These are phyloP conservation scores for Globisporangium rhizosaccharum DNA, from an alignment of 352 stramenopile genomes.

Conservation along the genomic window DNA sequence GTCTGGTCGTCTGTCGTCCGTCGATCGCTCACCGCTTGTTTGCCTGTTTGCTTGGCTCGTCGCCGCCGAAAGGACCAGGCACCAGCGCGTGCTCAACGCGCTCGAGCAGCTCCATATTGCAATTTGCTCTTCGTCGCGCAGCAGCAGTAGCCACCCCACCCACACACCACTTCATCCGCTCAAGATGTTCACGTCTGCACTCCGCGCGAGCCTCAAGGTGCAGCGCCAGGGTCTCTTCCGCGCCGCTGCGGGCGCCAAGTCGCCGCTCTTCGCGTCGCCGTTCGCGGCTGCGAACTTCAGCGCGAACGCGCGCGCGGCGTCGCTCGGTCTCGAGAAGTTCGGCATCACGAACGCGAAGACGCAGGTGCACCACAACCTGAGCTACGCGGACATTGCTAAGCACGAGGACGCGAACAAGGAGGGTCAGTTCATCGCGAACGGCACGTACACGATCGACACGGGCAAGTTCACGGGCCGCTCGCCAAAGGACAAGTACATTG, in stretches of 20 bases:
- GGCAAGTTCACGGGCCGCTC: slow-evolving; percentile 98
- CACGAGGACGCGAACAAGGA: slow-evolving; percentile 95
- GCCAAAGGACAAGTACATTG: slow-evolving; percentile 98
- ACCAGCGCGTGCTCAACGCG: too few relatives aligned
- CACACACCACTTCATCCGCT: background rate
- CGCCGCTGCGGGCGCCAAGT: slow-evolving; percentile 17
- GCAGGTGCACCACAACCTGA: slow-evolving; percentile 94
- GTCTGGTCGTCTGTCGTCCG: background rate
- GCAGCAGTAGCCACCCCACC: background rate
- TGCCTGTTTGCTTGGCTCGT: too few relatives aligned
- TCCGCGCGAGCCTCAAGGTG: slow-evolving; percentile 49
- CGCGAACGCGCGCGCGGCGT: slow-evolving; percentile 36
- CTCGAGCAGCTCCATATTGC: slow-evolving; percentile 20
- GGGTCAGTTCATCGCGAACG: slow-evolving; percentile 83
- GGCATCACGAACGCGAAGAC: slow-evolving; percentile 88
- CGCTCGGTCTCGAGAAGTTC: slow-evolving; percentile 80
- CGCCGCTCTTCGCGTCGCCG: slow-evolving; percentile 16
- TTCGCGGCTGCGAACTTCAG: slow-evolving; percentile 30
- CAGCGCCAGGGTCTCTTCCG: slow-evolving; percentile 44
- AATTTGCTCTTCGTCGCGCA: slow-evolving; percentile 28
- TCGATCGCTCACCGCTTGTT: too few relatives aligned
- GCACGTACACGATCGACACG: slow-evolving; percentile 97
- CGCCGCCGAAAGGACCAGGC: too few relatives aligned
- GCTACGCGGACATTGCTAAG: slow-evolving; percentile 93
- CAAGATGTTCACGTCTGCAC: slow-evolving; percentile 52